These are phyloP conservation scores for Penicillium brasilianum DNA, from an alignment of 2,329 filamentous ascomycete genomes.

Conservation along the genomic window DNA sequence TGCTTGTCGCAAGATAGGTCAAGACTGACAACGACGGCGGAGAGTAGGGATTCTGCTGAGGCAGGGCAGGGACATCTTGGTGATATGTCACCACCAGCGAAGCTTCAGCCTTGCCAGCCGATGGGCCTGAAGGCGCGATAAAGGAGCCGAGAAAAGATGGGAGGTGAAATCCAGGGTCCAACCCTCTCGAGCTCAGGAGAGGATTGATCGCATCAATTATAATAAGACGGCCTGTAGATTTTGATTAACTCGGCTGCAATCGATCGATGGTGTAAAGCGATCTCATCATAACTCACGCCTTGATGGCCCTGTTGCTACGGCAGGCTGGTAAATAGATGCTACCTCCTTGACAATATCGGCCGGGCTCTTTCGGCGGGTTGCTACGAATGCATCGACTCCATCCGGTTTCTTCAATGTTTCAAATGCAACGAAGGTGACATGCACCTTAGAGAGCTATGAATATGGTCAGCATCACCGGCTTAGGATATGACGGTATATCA, in stretches of 20 bases:
- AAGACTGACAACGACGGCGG: slow-evolving; percentile 75
- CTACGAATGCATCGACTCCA: slow-evolving; percentile 70
- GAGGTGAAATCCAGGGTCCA: slow-evolving; percentile 61
- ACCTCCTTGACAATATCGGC: slow-evolving; percentile 66
- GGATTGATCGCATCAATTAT: slow-evolving; percentile 80
- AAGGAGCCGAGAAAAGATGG: slow-evolving; percentile 72
- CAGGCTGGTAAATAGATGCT: slow-evolving; percentile 42
- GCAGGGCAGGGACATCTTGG: slow-evolving; percentile 70
- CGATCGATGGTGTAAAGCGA: background rate
- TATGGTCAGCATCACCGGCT: slow-evolving; percentile 17
- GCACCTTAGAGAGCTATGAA: slow-evolving; percentile 60
- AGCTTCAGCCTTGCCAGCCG: slow-evolving; percentile 49
- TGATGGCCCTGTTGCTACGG: slow-evolving; percentile 25
- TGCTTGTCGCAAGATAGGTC: slow-evolving; percentile 84
- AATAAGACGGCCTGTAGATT: slow-evolving; percentile 67
- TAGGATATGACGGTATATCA: too few species aligned
- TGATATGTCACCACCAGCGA: slow-evolving; percentile 84
- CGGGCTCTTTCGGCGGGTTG: slow-evolving; percentile 64
- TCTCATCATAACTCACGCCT: slow-evolving; percentile 34
- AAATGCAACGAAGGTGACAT: slow-evolving; percentile 78
- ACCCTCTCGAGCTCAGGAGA: slow-evolving; percentile 51
- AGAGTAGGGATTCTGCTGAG: slow-evolving; percentile 49
- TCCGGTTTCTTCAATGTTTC: slow-evolving; percentile 70
- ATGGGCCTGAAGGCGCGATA: slow-evolving; percentile 58
- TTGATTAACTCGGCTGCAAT: slow-evolving; percentile 1